These are phyloP conservation scores for Ustilaginoidea virens DNA, from an alignment of 2,329 filamentous ascomycete genomes.

Conservation along the genomic window DNA sequence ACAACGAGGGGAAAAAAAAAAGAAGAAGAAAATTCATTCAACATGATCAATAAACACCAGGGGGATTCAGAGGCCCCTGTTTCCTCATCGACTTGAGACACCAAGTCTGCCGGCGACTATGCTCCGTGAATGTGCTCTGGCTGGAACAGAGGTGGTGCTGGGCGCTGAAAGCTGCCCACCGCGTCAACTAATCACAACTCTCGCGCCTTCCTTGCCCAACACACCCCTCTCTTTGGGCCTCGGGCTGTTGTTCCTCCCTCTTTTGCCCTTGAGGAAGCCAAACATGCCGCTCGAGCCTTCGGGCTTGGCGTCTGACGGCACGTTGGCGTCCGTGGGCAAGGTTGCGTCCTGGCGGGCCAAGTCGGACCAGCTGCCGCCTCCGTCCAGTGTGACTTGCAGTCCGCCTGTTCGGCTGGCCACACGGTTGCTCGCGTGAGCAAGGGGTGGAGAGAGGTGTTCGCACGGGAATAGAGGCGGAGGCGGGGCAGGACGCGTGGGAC, in stretches of 20 bases:
- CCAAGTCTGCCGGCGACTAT: too few species aligned
- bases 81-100: too few species aligned
- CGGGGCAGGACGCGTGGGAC: slow-evolving; percentile 15
- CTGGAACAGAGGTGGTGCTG: too few species aligned
- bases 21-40: background rate
- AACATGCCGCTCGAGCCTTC: slow-evolving; percentile 67
- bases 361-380: slow-evolving; percentile 80
- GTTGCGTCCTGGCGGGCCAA: slow-evolving; percentile 73
- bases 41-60: too few species aligned
- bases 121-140: too few species aligned
- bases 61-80: too few species aligned
- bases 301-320: slow-evolving; percentile 33
- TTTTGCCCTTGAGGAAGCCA: slow-evolving; percentile 78
- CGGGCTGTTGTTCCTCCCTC: slow-evolving; percentile 77
- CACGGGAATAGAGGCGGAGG: slow-evolving; percentile 31
- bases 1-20: background rate
- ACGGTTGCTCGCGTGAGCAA: slow-evolving; percentile 45
- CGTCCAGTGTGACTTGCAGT: slow-evolving; percentile 81
- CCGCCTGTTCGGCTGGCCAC: slow-evolving; percentile 69
- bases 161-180: too few species aligned
- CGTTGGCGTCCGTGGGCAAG: slow-evolving; percentile 49
- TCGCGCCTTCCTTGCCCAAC: slow-evolving; percentile 83
- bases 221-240: slow-evolving; percentile 91
- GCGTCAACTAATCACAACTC: slow-evolving; percentile 54
- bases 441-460: slow-evolving; percentile 27